Conservation (phyloP, 2,329 filamentous ascomycete species). For the Fusarium miscanthi region DNA sequence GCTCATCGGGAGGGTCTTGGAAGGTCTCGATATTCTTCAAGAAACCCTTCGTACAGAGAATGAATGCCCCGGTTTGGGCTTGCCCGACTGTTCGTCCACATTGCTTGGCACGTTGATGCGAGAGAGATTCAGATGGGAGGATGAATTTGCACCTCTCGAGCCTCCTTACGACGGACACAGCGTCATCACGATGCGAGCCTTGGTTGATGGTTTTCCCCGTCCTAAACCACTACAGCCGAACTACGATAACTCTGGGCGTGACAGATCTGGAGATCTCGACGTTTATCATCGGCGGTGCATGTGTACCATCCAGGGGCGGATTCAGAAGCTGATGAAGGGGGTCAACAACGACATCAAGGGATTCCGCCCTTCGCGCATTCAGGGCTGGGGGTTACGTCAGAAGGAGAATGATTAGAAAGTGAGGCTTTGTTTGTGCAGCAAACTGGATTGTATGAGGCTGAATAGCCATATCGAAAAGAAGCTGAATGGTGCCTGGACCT, state of each 20-base stretch:
- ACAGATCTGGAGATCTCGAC: rapidly evolving
- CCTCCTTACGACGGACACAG: not conserved
- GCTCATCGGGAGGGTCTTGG: not conserved
- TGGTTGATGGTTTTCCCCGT: rapidly evolving
- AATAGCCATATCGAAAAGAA: rapidly evolving
- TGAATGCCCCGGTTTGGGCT: not conserved
- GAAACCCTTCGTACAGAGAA: rapidly evolving
- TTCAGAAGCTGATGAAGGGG: not conserved
- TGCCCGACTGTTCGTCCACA: not conserved
- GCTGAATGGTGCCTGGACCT: not conserved
- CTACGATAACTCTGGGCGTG: rapidly evolving
- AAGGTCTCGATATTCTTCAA: rapidly evolving
- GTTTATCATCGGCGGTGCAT: rapidly evolving
- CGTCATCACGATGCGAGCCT: rapidly evolving
- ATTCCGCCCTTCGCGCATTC: not conserved
- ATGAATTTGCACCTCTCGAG: rapidly evolving
- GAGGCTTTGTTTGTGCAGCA: rapidly evolving
- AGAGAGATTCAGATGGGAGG: not conserved
- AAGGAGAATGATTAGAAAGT: rapidly evolving
- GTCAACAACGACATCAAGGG: rapidly evolving
- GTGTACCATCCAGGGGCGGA: not conserved
- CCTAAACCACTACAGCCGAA: rapidly evolving
- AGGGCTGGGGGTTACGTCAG: not conserved
- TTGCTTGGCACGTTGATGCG: not conserved
- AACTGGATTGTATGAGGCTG: rapidly evolving